Percentiles rank a stretch among this genome's conserved stretches.
phyloP scores from a whole-genome alignment of 768 basidiomycete species.

The Coprinellus micaceus region DNA sequence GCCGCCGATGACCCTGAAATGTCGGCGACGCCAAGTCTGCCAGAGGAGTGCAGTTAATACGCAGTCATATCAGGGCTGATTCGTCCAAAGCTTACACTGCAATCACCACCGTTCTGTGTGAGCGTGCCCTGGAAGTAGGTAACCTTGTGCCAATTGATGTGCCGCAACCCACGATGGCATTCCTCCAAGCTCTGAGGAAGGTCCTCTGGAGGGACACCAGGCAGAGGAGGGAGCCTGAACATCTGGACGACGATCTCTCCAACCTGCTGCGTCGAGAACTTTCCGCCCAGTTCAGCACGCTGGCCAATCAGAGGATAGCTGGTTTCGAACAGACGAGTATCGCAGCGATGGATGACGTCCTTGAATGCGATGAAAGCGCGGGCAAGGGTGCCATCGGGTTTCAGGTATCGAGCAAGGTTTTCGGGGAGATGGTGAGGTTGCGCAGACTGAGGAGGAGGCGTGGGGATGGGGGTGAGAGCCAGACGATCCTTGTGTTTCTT shows the following conservation, averaged over 20 bases:
- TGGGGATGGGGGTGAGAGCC: constrained; percentile 32
- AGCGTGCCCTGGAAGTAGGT: constrained; percentile 91
- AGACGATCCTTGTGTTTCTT: constrained; percentile 45
- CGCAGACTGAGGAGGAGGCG: constrained; percentile 32
- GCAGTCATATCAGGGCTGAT: constrained; percentile 11
- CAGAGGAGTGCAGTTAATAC: constrained; percentile 7
- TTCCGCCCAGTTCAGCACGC: constrained; percentile 52
- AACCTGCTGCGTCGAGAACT: constrained; percentile 63
- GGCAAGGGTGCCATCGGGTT: constrained; percentile 83
- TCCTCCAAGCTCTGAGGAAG: constrained; percentile 93
- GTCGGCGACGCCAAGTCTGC: constrained; percentile 80
- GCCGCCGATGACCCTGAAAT: constrained; percentile 79
- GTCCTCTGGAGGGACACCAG: constrained; percentile 72
- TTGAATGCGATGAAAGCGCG: constrained; percentile 87
- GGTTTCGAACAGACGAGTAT: constrained; percentile 81
- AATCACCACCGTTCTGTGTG: constrained; percentile 93
- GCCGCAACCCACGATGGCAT: constrained; percentile 80
- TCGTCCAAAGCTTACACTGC: constrained; percentile 80
- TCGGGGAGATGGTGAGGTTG: constrained; percentile 52
- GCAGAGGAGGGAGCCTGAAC: constrained; percentile 84
- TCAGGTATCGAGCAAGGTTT: constrained; percentile 79
- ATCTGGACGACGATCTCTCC: constrained; percentile 89
- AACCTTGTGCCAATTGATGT: constrained; percentile 91
- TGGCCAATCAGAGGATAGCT: constrained; percentile 80
- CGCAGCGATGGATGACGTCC: constrained; percentile 78